These are phyloP conservation scores for Suillus americanus DNA, from an alignment of 768 basidiomycete genomes.

Conservation along the genomic window DNA sequence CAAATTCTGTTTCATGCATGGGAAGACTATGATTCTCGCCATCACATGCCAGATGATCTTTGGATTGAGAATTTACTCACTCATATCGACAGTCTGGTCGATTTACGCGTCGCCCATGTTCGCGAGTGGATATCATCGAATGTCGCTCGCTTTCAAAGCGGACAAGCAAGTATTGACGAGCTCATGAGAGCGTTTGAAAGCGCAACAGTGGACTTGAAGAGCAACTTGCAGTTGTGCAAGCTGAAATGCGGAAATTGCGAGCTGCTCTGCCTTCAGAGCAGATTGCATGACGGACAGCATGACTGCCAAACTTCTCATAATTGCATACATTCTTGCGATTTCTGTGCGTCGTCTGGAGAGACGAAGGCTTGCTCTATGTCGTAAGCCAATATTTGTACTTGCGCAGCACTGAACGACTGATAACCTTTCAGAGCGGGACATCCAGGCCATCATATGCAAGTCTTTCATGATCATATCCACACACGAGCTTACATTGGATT, in stretches of 20 bases:
- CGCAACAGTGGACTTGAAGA: conserved; percentile 43
- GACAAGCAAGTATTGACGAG: conserved; percentile 44
- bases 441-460: conserved; percentile 50
- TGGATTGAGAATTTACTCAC: conserved; percentile 41
- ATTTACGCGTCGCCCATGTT: conserved; percentile 49
- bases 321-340: conserved; percentile 46
- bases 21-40: conserved; percentile 32
- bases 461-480: not conserved
- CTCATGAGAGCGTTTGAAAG: conserved; percentile 45
- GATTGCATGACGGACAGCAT: conserved; percentile 46
- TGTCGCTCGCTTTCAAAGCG: conserved; percentile 43
- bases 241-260: conserved; percentile 48
- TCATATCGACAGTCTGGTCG: conserved; percentile 40
- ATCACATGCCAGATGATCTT: conserved; percentile 35
- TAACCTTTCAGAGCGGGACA: conserved; percentile 53
- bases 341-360: conserved; percentile 33
- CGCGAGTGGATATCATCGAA: conserved; percentile 52
- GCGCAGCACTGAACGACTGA: not conserved
- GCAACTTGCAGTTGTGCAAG: conserved; percentile 49
- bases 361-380: conserved; percentile 43
- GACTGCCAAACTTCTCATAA: conserved; percentile 50
- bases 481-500: not conserved
- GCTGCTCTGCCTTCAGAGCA: conserved; percentile 45
- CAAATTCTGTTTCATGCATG: conserved; percentile 28
- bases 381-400: conserved; percentile 33